These are phyloP conservation scores for Cercospora berteroae DNA, from an alignment of 2,329 filamentous ascomycete species.

Conservation along the genomic window DNA sequence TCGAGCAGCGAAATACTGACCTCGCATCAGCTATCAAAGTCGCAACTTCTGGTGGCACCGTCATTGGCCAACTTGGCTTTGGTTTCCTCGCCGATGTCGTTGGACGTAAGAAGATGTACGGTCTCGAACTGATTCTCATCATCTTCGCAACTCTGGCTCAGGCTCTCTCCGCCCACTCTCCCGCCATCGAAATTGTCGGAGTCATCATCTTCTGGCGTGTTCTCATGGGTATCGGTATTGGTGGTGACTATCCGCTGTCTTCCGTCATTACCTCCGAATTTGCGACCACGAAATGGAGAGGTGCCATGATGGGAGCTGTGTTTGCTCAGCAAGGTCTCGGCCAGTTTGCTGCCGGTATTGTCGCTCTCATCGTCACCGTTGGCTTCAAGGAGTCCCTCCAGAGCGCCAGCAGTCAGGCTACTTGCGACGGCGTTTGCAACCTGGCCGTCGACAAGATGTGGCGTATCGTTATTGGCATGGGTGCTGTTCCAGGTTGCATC, in stretches of 20 bases:
- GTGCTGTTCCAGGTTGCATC: constrained; percentile 74
- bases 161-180: constrained; percentile 63
- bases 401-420: constrained; percentile 43
- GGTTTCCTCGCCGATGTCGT: constrained; percentile 74
- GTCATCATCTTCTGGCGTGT: constrained; percentile 79
- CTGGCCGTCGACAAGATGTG: constrained; percentile 84
- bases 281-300: constrained; percentile 79
- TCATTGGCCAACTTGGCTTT: constrained; percentile 78
- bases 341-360: constrained; percentile 70
- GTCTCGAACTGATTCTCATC: constrained; percentile 75
- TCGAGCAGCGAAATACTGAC: not conserved
- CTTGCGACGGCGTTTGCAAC: constrained; percentile 64
- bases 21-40: constrained; percentile 65
- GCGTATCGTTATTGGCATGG: constrained; percentile 76
- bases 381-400: constrained; percentile 41
- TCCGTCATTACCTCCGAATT: constrained; percentile 86
- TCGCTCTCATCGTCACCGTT: constrained; percentile 64
- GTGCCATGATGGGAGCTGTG: constrained; percentile 82
- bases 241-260: constrained; percentile 76
- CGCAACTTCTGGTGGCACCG: constrained; percentile 77
- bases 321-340: constrained; percentile 87
- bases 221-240: constrained; percentile 75
- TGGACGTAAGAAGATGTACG: constrained; percentile 82
- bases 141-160: constrained; percentile 76
- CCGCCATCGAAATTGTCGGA: constrained; percentile 60